Conservation (phyloP, 1,284 basidiomycete genomes). For the Neolentinus lepideus region DNA sequence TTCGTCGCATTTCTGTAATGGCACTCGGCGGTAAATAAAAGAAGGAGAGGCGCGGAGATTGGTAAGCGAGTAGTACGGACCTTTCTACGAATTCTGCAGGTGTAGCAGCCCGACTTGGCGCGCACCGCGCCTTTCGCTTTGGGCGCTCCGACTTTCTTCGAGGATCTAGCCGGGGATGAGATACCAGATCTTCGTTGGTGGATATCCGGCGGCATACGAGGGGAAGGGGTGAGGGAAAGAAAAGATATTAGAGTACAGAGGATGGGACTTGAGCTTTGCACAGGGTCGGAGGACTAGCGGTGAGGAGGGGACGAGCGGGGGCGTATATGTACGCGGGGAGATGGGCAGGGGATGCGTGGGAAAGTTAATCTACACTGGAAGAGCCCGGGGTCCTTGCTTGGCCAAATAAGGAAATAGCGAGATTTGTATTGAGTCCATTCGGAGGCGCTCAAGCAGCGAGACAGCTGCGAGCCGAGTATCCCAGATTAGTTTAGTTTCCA, state of each 20-base stretch:
- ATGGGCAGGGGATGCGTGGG: background rate
- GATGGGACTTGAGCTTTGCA: background rate
- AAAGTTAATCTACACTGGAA: background rate
- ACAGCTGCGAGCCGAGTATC: background rate
- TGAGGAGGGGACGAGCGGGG: background rate
- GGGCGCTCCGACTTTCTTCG: conserved; percentile 45
- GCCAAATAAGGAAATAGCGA: background rate
- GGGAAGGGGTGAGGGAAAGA: conserved; percentile 14
- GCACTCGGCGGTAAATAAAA: conserved; percentile 10
- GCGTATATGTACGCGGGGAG: background rate
- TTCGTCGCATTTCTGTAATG: conserved; percentile 75
- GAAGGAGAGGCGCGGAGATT: background rate
- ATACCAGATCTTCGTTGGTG: background rate
- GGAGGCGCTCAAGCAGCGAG: background rate
- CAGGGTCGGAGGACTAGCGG: background rate
- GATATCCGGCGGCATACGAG: conserved; percentile 30
- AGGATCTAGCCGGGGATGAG: conserved; percentile 23
- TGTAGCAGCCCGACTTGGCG: conserved; percentile 81
- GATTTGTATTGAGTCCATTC: background rate
- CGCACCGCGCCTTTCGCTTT: conserved; percentile 73
- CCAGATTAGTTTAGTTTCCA: background rate
- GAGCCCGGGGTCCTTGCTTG: background rate
- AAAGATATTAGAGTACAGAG: background rate
- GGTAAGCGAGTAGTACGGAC: conserved; percentile 26
- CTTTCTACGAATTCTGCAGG: conserved; percentile 78